A percentile compares a stretch with the other conserved stretches of the same genome.
Evolutionary conservation across 192 early-diverging fungal genomes (phyloP).

Genomic region (Umbelopsis sp.): DNA sequence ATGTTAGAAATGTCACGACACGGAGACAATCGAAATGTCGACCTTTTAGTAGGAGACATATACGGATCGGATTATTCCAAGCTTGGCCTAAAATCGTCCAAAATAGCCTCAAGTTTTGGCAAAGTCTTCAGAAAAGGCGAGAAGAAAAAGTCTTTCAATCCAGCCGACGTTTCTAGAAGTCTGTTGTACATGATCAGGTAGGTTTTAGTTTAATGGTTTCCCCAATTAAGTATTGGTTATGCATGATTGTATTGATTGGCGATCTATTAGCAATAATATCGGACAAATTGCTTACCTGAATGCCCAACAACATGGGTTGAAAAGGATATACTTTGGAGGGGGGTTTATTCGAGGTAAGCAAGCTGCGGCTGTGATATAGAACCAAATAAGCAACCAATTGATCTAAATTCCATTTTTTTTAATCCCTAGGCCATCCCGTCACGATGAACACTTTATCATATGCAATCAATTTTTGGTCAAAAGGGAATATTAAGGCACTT

Average conservation of each 20-base stretch:
- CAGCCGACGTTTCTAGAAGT: conserved; percentile 85
- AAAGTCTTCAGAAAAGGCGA: conserved; percentile 92
- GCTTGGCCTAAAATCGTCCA: conserved; percentile 91
- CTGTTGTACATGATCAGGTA: conserved; percentile 93
- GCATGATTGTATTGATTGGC: not conserved
- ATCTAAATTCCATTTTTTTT: not conserved
- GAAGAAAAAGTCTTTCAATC: conserved; percentile 61
- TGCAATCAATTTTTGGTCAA: conserved; percentile 97
- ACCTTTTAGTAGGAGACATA: conserved; percentile 93
- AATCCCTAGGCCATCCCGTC: conserved; percentile 75
- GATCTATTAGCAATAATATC: conserved; percentile 85
- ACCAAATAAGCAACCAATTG: too few relatives aligned
- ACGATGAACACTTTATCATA: conserved; percentile 98
- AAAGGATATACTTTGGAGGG: conserved; percentile 94
- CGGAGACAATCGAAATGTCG: conserved; percentile 91
- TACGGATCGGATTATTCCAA: conserved; percentile 90
- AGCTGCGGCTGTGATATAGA: not conserved
- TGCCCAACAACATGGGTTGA: conserved; percentile 88
- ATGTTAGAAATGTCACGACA: conserved; percentile 84
- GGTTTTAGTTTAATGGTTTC: not conserved
- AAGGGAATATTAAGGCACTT: conserved; percentile 90
- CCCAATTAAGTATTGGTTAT: not conserved
- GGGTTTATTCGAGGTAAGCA: conserved; percentile 88
- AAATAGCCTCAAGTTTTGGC: conserved; percentile 94
- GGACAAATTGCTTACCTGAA: conserved; percentile 98